These are phyloP conservation scores for Penicillium brasilianum DNA, from an alignment of 2,329 filamentous ascomycete species.

Conservation along the genomic window DNA sequence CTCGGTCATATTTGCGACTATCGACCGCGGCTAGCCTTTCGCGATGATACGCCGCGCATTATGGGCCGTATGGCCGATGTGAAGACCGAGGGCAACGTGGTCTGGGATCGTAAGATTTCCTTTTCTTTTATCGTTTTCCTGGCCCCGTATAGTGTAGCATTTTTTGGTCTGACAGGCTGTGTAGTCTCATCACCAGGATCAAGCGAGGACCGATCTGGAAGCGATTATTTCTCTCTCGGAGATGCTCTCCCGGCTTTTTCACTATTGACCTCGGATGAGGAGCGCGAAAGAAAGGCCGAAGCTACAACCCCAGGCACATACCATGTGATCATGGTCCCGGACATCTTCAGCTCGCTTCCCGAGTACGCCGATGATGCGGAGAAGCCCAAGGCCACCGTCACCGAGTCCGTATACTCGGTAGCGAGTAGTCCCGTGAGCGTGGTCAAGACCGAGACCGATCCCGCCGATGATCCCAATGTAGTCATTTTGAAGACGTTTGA, in stretches of 20 bases:
- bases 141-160: constrained; percentile 3
- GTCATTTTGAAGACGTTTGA: constrained; percentile 59
- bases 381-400: constrained; percentile 28
- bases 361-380: constrained; percentile 54
- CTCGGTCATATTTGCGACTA: constrained; percentile 64
- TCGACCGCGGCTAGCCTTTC: constrained; percentile 60
- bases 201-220: constrained; percentile 30
- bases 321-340: constrained; percentile 59
- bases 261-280: constrained; percentile 60
- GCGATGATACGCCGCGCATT: constrained; percentile 58
- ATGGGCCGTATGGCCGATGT: constrained; percentile 59
- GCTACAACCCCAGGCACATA: constrained; percentile 59
- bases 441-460: constrained; percentile 26
- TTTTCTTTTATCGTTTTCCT: no score
- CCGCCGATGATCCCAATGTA: constrained; percentile 52
- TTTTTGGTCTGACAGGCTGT: constrained; percentile 19
- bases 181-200: constrained; percentile 39
- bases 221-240: constrained; percentile 36
- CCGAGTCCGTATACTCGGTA: constrained; percentile 32
- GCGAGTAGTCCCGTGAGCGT: constrained; percentile 37
- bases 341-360: constrained; percentile 58
- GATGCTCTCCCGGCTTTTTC: constrained; percentile 62
- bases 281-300: constrained; percentile 62
- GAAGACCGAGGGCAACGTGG: constrained; percentile 55
- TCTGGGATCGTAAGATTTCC: constrained; percentile 61